These are phyloP conservation scores for Corylus americana DNA, from an alignment of 306 rosid genomes.

Conservation along the genomic window DNA sequence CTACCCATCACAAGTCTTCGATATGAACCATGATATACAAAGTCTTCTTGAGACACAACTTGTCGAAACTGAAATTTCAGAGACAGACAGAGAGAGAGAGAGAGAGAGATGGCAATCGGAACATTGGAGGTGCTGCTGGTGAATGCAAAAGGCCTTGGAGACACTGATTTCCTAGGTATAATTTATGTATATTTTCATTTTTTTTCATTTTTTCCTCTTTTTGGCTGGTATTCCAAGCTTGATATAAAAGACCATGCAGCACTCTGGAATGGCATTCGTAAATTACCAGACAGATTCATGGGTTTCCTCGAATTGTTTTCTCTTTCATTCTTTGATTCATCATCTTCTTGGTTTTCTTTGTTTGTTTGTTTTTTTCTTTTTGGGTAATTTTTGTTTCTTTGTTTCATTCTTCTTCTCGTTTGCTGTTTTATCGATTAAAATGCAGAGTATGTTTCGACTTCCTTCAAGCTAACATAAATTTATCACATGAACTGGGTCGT, in stretches of 20 bases:
- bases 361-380: not conserved
- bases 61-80: not conserved
- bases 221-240: no score
- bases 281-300: not conserved
- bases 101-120: slow-evolving; percentile 49
- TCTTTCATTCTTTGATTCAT: not conserved
- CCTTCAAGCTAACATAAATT: not conserved
- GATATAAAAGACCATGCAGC: no score
- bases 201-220: not conserved
- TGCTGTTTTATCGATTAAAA: not conserved
- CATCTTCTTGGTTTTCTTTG: not conserved
- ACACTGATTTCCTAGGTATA: slow-evolving; percentile 59
- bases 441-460: not conserved
- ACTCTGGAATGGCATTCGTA: not conserved
- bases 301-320: not conserved
- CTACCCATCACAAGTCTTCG: not conserved
- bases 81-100: not conserved
- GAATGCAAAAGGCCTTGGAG: slow-evolving; percentile 54
- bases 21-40: slow-evolving; percentile 12
- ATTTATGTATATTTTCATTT: not conserved
- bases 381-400: not conserved
- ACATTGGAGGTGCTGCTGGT: slow-evolving; percentile 47
- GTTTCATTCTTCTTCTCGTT: not conserved
- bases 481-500: not conserved
- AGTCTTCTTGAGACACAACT: not conserved